Evolutionary conservation across 2,329 filamentous ascomycete genomes (phyloP).

Genomic region (Pseudogymnoascus sp.): DNA sequence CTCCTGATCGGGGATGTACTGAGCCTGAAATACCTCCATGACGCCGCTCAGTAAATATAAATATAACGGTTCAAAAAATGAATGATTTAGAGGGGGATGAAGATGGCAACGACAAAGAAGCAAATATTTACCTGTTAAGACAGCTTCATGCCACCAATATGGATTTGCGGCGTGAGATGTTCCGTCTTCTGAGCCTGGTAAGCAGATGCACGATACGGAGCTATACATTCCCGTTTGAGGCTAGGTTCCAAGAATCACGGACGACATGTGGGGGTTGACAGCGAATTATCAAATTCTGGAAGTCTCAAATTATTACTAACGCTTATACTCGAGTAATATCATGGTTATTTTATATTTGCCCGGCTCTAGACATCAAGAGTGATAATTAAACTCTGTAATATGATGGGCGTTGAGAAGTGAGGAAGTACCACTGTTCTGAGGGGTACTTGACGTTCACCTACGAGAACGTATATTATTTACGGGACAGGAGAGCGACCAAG

Average conservation of each 20-base stretch:
- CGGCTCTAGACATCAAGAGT: neutral
- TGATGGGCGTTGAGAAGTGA: neutral
- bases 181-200: constrained; percentile 4
- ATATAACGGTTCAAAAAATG: neutral
- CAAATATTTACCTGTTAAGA: neutral
- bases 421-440: neutral
- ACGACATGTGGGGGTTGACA: neutral
- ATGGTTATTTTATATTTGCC: neutral
- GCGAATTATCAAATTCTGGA: neutral
- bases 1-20: constrained; percentile 30
- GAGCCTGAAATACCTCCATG: constrained; percentile 26
- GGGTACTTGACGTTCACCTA: neutral
- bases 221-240: constrained; percentile 3
- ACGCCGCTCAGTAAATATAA: constrained; percentile 16
- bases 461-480: too few relatives aligned
- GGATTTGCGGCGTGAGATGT: constrained; percentile 1
- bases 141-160: neutral
- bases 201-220: neutral
- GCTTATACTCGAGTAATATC: neutral
- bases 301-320: neutral
- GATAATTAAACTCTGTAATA: neutral
- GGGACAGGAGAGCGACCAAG: too few relatives aligned
- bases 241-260: neutral
- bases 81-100: constrained; percentile 5
- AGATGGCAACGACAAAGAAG: constrained; percentile 6